Evolutionary conservation across 2,329 filamentous ascomycete genomes (phyloP), one percentile per base, ranked within the genome.

Genomic region (Penicillium sp.): DNA sequence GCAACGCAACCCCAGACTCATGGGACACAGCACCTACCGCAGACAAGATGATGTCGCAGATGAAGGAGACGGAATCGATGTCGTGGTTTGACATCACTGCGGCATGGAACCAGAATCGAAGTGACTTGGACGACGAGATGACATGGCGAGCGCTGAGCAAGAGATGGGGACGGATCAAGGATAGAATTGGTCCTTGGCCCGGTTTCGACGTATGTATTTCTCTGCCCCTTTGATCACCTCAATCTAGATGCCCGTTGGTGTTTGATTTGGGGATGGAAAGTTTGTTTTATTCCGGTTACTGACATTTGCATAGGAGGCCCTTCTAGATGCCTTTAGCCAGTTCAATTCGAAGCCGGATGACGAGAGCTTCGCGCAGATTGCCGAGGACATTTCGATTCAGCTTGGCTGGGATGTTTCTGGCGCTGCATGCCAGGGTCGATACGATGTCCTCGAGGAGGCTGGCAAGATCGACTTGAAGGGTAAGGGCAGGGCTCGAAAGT

Each of bases 21-120:
- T 49, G 47, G 47, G 41, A 32, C 10, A 7, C 19, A 8, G 47
- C 47, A n/a, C 8, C 15, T 3, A 15, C 5, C 3, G 41, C 41
- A 22, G 47, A 49, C 33, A 49, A 49, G 34, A 44, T 37, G 21
- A 26, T 45, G 47, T 49, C 47, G 1, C 33, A 45, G 19, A 39
- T 45, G 33, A 49, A 21, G 4, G 19, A 49, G n/a, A 12, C 9
- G 22, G 17, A 10, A 0, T n/a, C 19, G 6, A 6, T 31, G 4
- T 9, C 24, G 7, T 49, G 46, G 46, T 1, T 0, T 3, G 26
- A 19, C 0, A 38, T 44, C 26, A 12, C 33, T 2, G 2, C 2
- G 2, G 8, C 19, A 7, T 49, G 46, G 46, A 49, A 49, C 5
- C 6, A n/a, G 5, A 24, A 42, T 10, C 33, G 43, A 13, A 3